These are phyloP conservation scores for Suillus lakei DNA, from an alignment of 768 basidiomycete genomes.

Conservation along the genomic window DNA sequence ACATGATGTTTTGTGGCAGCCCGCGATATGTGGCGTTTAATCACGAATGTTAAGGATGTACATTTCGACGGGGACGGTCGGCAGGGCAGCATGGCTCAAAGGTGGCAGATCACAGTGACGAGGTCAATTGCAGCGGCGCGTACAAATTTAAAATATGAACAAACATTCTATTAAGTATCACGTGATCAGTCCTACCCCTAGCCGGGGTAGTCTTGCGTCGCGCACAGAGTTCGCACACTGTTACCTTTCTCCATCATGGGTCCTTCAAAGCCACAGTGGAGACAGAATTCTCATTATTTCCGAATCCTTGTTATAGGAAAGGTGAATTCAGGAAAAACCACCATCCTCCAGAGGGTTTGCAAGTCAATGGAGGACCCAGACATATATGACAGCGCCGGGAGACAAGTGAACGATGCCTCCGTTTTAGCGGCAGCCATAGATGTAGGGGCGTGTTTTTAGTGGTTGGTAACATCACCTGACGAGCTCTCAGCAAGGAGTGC, in stretches of 20 bases:
- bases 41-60: background rate
- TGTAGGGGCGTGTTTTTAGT: background rate
- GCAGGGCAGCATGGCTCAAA: background rate
- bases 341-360: background rate
- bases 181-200: too few relatives aligned
- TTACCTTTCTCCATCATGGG: too few relatives aligned
- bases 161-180: too few relatives aligned
- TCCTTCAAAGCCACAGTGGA: too few relatives aligned
- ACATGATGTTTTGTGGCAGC: conserved; percentile 22
- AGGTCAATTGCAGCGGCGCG: background rate
- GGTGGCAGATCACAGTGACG: background rate
- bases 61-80: background rate
- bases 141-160: background rate
- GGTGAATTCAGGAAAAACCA: background rate
- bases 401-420: background rate
- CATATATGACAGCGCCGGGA: too few relatives aligned
- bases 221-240: too few relatives aligned
- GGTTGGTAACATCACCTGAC: background rate
- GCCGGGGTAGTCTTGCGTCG: too few relatives aligned
- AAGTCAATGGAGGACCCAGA: background rate
- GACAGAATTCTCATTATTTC: too few relatives aligned
- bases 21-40: background rate
- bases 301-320: background rate
- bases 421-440: background rate
- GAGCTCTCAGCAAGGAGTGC: background rate